phyloP scores from a whole-genome alignment of 768 basidiomycete genomes.

The Lyophyllum semitale region DNA sequence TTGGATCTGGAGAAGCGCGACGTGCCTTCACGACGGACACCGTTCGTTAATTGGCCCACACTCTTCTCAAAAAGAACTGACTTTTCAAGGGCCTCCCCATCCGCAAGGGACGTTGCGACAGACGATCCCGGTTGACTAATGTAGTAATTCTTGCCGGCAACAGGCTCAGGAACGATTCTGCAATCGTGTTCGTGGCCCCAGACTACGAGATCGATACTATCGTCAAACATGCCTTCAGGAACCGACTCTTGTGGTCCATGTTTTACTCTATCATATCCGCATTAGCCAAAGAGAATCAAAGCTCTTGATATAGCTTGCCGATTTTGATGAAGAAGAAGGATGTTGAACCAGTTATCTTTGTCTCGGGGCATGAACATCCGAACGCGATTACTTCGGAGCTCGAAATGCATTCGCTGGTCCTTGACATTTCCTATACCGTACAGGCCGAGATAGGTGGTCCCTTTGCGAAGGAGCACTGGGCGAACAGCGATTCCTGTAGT shows the following conservation, averaged over 20 bases:
- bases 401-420: slow-evolving; percentile 95
- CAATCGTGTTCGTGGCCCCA: slow-evolving; percentile 99
- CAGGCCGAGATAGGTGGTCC: slow-evolving; percentile 81
- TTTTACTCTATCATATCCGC: slow-evolving; percentile 62
- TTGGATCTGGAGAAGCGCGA: slow-evolving; percentile 85
- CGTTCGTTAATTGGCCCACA: background rate
- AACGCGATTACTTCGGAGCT: slow-evolving; percentile 90
- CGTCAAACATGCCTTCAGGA: slow-evolving; percentile 97
- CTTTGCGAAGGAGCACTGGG: slow-evolving; percentile 91
- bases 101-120: slow-evolving; percentile 91
- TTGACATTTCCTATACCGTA: slow-evolving; percentile 98
- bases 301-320: slow-evolving; percentile 53
- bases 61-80: slow-evolving; percentile 31
- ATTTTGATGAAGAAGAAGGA: slow-evolving; percentile 94
- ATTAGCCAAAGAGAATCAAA: background rate
- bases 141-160: slow-evolving; percentile 88
- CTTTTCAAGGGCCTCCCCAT: slow-evolving; percentile 94
- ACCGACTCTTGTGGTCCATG: slow-evolving; percentile 95
- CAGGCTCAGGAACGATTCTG: slow-evolving; percentile 85
- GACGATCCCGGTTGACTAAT: slow-evolving; percentile 95
- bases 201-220: slow-evolving; percentile 88
- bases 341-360: slow-evolving; percentile 93
- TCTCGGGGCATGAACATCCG: slow-evolving; percentile 95
- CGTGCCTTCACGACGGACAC: slow-evolving; percentile 65
- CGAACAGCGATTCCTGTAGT: slow-evolving; percentile 81